These are phyloP conservation scores for Penicillium digitatum DNA, from an alignment of 2,329 filamentous ascomycete species.

Conservation along the genomic window DNA sequence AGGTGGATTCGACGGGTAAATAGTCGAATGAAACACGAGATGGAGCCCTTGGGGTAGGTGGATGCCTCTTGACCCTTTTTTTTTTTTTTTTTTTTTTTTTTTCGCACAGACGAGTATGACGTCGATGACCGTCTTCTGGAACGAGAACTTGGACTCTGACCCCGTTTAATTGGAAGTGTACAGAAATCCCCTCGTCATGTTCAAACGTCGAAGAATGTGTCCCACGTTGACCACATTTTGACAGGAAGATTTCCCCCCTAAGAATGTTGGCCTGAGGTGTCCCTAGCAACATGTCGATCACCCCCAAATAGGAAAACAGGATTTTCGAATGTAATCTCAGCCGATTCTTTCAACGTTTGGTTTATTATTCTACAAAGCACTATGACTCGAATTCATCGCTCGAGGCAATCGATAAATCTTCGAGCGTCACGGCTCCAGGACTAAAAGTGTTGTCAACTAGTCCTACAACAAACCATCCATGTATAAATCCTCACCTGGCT, in stretches of 20 bases:
- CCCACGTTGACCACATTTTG: not conserved
- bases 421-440: not conserved
- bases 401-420: not conserved
- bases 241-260: not conserved
- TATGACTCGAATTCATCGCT: too few relatives aligned
- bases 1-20: not conserved
- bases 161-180: not conserved
- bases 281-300: not conserved
- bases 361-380: too few relatives aligned
- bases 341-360: too few relatives aligned
- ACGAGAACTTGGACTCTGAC: not conserved
- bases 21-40: not conserved
- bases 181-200: too few relatives aligned
- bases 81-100: not conserved
- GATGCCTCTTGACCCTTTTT: not conserved
- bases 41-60: not conserved
- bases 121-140: not conserved
- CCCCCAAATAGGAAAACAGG: not conserved
- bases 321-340: not conserved
- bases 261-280: constrained; percentile 2
- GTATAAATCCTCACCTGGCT: too few relatives aligned
- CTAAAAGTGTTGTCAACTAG: not conserved
- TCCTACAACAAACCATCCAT: too few relatives aligned
- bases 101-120: not conserved
- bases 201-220: not conserved